phyloP scores from a whole-genome alignment of 192 early-diverging fungal species.

The Backusella morwellensis region DNA sequence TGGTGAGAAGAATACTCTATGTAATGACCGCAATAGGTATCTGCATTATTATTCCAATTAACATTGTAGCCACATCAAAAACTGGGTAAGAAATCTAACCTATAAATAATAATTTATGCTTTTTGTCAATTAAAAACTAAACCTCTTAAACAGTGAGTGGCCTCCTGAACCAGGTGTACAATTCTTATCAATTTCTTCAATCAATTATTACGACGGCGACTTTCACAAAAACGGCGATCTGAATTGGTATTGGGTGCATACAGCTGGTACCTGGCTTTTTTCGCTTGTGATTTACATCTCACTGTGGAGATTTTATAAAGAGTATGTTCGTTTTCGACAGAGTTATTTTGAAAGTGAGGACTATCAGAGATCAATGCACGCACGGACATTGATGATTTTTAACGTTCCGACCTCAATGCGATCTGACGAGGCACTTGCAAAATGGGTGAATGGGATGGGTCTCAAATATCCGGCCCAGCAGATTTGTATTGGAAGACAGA shows the following conservation, averaged over 20 bases:
- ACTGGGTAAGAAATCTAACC: slow-evolving; percentile 48
- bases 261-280: slow-evolving; percentile 56
- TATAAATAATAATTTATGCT: not conserved
- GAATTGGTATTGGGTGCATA: slow-evolving; percentile 65
- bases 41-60: slow-evolving; percentile 62
- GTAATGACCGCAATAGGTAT: slow-evolving; percentile 57
- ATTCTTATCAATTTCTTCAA: slow-evolving; percentile 27
- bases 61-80: slow-evolving; percentile 45
- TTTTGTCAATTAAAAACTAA: not conserved
- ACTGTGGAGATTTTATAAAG: slow-evolving; percentile 50
- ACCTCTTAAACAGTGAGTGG: slow-evolving; percentile 13
- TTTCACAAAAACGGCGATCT: slow-evolving; percentile 24
- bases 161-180: slow-evolving; percentile 22
- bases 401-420: slow-evolving; percentile 59
- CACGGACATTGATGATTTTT: slow-evolving; percentile 66
- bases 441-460: slow-evolving; percentile 45
- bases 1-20: slow-evolving; percentile 57
- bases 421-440: slow-evolving; percentile 49
- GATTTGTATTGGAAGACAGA: slow-evolving; percentile 64
- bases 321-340: slow-evolving; percentile 51
- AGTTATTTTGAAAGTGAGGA: slow-evolving; percentile 56
- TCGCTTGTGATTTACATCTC: slow-evolving; percentile 51
- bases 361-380: slow-evolving; percentile 63
- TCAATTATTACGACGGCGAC: slow-evolving; percentile 22
- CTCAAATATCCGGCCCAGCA: slow-evolving; percentile 46